Base-by-base conservation (phyloP, 169 alveolate genomes). In the Toxoplasma gondii region DNA sequence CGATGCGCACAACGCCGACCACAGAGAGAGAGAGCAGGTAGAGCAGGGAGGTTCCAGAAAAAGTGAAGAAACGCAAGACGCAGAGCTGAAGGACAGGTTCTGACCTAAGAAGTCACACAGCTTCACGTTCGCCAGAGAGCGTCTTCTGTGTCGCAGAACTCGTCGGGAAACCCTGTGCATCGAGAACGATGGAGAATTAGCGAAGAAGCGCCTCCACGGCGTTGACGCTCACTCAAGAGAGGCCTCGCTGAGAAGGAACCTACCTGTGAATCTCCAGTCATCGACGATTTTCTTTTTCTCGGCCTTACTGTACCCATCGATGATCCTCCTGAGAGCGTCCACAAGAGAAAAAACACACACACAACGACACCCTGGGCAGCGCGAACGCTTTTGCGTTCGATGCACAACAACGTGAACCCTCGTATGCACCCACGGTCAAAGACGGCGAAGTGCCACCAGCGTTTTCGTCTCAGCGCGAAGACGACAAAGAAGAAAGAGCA, bases 211-310 rank as follows among this genome's bases (percentile, higher is more conserved):
- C 58, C 12, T 49, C 58, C 22, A 49, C 22, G 58, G 22, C 4
- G 58, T 49, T 49, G 58, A 49, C 58, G 12, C 84, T 74, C 22
- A 5, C 43, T 36, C 43, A 5, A 2, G 39, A 19, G 84, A 10
- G 84, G 4, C 39, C 44, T n/a, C 84, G n/a, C n/a, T 24, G 44
- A 82, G 64, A 31, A 36, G 45, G 39, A 29, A 39, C 82, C 44
- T 34, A 90, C 93, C 93, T 43, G 84, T 27, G 69, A 70, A 49
- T 90, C 70, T 53, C 93, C 93, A 90, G 36, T 90, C 44, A 58
- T 90, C 93, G 0, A 90, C 27, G 41, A 90, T 90, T 19, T 39
- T 38, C 93, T 90, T 49, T 44, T 67, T 53, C 86, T 90, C 88
- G 22, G 86, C 54, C 39, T 49, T 54, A 49, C 78, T 70, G 93